A percentile compares a stretch with the other conserved stretches of the same genome.
These are phyloP conservation scores for Mycena metata DNA, from an alignment of 768 basidiomycete genomes.

Conservation along the genomic window DNA sequence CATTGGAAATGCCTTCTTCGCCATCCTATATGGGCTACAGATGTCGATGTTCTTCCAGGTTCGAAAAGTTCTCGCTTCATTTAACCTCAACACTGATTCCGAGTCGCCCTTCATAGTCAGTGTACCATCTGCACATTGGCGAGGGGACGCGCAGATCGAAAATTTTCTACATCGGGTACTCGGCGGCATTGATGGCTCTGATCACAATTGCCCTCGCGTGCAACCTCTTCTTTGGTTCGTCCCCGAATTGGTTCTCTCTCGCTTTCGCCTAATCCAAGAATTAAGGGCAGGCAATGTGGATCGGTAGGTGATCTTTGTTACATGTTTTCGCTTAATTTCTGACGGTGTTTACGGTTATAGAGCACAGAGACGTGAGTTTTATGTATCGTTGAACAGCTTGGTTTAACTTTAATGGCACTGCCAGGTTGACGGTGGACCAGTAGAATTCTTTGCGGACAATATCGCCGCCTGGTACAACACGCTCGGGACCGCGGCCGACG, in stretches of 20 bases:
- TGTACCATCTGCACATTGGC: conserved; percentile 27
- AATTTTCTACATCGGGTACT: conserved; percentile 38
- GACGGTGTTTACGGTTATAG: too few species aligned
- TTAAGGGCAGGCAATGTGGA: conserved; percentile 49
- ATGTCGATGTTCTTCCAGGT: conserved; percentile 39
- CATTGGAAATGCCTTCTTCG: conserved; percentile 9
- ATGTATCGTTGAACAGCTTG: too few species aligned
- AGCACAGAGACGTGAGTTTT: too few species aligned
- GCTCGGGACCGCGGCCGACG: conserved; percentile 42
- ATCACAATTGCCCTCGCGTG: conserved; percentile 48
- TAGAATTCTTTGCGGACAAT: conserved; percentile 45
- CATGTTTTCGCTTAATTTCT: too few species aligned
- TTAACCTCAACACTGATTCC: too few species aligned
- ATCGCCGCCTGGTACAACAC: conserved; percentile 49
- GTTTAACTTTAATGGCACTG: conserved; percentile 17
- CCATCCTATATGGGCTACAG: conserved; percentile 34
- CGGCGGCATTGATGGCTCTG: conserved; percentile 41
- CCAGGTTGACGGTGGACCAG: conserved; percentile 47
- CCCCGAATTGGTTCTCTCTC: too few species aligned
- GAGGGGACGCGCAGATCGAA: conserved; percentile 13
- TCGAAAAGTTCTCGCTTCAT: too few species aligned
- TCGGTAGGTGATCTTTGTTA: conserved; percentile 21
- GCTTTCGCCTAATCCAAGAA: too few species aligned
- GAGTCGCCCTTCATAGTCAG: conserved; percentile 21
- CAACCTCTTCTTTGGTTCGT: conserved; percentile 37